These are phyloP conservation scores for Cryphonectria radicalis DNA, from an alignment of 2,329 filamentous ascomycete genomes.

Conservation along the genomic window DNA sequence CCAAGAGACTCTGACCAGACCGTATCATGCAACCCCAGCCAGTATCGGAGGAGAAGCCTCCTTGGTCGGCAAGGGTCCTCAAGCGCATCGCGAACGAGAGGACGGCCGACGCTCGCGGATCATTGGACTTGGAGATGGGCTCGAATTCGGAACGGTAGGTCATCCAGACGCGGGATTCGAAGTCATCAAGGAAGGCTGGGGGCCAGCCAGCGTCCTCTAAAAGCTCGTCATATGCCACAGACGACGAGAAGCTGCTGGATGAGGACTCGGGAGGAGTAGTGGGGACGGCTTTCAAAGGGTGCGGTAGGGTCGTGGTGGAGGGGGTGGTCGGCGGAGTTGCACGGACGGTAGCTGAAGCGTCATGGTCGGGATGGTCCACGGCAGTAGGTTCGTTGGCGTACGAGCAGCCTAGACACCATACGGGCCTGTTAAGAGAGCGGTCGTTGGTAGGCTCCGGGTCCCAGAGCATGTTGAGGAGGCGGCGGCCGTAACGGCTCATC, in stretches of 20 bases:
- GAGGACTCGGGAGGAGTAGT: slow-evolving; percentile 54
- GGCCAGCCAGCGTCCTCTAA: slow-evolving; percentile 72
- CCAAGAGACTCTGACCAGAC: slow-evolving; percentile 89
- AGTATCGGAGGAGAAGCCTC: slow-evolving; percentile 88
- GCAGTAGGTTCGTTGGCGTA: slow-evolving; percentile 49
- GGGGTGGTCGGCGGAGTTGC: slow-evolving; percentile 30
- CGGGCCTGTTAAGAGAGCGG: slow-evolving; percentile 64
- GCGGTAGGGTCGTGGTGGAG: slow-evolving; percentile 16
- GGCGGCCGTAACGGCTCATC: slow-evolving; percentile 74
- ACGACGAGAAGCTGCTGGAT: slow-evolving; percentile 57
- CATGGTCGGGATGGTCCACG: slow-evolving; percentile 15
- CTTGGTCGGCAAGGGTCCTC: slow-evolving; percentile 76
- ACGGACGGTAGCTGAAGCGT: slow-evolving; percentile 27
- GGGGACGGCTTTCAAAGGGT: slow-evolving; percentile 35
- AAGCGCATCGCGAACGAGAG: slow-evolving; percentile 86
- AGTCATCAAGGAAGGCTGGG: slow-evolving; percentile 82
- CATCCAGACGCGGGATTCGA: slow-evolving; percentile 93
- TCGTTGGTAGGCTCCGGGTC: slow-evolving; percentile 88
- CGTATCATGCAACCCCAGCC: slow-evolving; percentile 99
- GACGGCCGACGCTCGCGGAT: slow-evolving; percentile 69
- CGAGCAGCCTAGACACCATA: slow-evolving; percentile 77
- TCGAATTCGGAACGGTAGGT: slow-evolving; percentile 91
- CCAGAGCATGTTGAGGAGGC: slow-evolving; percentile 89
- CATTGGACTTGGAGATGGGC: slow-evolving; percentile 77
- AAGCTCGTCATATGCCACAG: slow-evolving; percentile 53